A percentile compares a stretch with the other conserved stretches of the same genome.
phyloP scores from a whole-genome alignment of 2,329 filamentous ascomycete species.

The Diaporthe vexans region DNA sequence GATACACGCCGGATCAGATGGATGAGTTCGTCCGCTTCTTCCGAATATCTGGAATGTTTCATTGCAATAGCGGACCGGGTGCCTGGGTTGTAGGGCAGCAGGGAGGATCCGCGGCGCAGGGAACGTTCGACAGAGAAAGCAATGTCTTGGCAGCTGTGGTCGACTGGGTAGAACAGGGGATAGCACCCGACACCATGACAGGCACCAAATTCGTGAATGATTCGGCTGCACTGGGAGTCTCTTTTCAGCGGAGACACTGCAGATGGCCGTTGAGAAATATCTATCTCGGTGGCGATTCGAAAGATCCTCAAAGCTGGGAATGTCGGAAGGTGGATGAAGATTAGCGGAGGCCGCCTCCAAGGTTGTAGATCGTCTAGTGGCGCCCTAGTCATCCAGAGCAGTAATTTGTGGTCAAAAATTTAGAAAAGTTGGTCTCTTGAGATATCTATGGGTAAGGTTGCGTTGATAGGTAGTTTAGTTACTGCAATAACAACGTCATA shows the following conservation, averaged over 20 bases:
- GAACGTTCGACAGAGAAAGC: constrained; percentile 52
- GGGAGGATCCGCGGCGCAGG: constrained; percentile 37
- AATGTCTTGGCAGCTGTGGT: constrained; percentile 62
- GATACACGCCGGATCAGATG: constrained; percentile 48
- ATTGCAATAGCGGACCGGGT: constrained; percentile 62
- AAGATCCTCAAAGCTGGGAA: constrained; percentile 43
- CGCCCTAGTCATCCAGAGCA: background rate
- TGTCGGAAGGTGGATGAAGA: constrained; percentile 1
- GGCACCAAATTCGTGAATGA: constrained; percentile 42
- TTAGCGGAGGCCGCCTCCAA: too few relatives aligned
- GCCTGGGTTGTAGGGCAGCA: constrained; percentile 51
- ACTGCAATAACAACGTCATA: background rate
- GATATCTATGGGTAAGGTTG: too few relatives aligned
- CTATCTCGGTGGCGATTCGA: constrained; percentile 39
- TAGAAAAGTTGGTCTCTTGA: too few relatives aligned
- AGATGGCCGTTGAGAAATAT: constrained; percentile 42
- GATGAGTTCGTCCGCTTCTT: constrained; percentile 65
- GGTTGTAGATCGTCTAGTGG: background rate
- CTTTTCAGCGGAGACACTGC: constrained; percentile 43
- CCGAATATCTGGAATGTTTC: constrained; percentile 64
- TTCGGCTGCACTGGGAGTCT: constrained; percentile 34
- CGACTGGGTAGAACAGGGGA: constrained; percentile 59
- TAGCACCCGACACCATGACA: constrained; percentile 55
- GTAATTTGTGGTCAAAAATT: background rate
- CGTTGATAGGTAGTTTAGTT: background rate